Evolutionary conservation across 352 stramenopile genomes (phyloP).

Genomic region (Globisporangium acanthophoron): DNA sequence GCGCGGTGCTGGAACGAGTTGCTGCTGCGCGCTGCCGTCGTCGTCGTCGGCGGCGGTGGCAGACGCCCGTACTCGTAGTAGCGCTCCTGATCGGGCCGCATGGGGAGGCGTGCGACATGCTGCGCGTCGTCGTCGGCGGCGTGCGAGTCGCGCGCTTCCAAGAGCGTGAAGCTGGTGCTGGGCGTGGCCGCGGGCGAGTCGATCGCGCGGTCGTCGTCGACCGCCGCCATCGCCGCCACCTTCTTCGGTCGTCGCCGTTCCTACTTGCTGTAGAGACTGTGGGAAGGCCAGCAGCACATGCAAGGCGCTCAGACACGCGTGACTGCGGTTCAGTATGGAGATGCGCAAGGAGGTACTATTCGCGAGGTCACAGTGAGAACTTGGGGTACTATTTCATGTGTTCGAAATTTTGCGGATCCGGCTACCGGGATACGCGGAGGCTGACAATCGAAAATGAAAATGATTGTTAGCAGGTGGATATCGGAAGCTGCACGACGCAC

Average conservation of each 20-base stretch:
- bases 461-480: too few species aligned
- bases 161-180: conserved; percentile 56
- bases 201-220: conserved; percentile 1
- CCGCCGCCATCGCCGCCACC: conserved; percentile 1
- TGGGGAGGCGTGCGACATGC: conserved; percentile 20
- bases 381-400: neutral
- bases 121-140: conserved; percentile 1
- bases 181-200: conserved; percentile 26
- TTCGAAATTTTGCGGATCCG: too few species aligned
- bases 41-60: neutral
- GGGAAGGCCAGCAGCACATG: neutral
- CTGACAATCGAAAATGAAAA: too few species aligned
- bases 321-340: neutral
- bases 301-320: neutral
- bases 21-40: neutral
- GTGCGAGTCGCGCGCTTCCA: conserved; percentile 40
- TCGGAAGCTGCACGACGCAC: neutral
- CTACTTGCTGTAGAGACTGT: neutral
- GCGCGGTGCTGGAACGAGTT: conserved; percentile 12
- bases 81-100: neutral
- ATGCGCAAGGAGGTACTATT: neutral
- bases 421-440: too few species aligned
- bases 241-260: neutral
- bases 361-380: too few species aligned
- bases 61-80: conserved; percentile 2